Base-by-base conservation (phyloP, 2,329 filamentous ascomycete species). In the Sclerotinia trifoliorum region DNA sequence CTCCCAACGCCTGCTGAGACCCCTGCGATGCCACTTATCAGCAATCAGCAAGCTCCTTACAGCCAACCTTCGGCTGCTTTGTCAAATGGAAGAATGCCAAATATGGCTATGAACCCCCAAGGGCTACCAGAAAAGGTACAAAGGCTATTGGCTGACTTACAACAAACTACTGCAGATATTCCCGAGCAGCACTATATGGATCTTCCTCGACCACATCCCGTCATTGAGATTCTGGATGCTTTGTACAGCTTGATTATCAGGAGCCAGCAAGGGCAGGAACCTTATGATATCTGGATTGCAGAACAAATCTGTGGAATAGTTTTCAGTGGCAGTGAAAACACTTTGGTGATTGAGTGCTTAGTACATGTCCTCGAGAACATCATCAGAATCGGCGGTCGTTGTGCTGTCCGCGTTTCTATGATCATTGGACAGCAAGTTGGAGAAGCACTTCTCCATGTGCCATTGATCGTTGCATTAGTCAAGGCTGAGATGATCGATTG, bases 161-260 rank as follows among this genome's bases (percentile, higher is more conserved):
- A 87, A 71, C 81, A 83, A 54, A 81, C 83, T 10, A 83, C 86
- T 13, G 80, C 80, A 1, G 83, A 84, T 71, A 81, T 83, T 8
- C 80, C 81, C 0, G 86, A 89, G 73, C 83, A 88, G 63, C 87
- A 90, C 72, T 89, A 87, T 70, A 75, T 78, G 29, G 86, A 87
- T 44, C 79, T 90, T 35, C 86, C 86, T 4, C 80, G 86, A 26
- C 83, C 85, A 11, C 85, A 88, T 73, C 79, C 82, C 5, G 83
- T 90, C 13, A 77, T 89, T n/a, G 87, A 90, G 67, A 81, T 87
- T 15, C 83, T 88, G 15, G 88, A 90, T 77, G 84, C 85, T 0
- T 79, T 90, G 48, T 84, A 87, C 8, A 83, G 86, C 74, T 80
- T 86, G 21, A 85, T 89, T 68, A 88, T 90, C 75, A 87, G 88